A percentile compares a stretch with the other conserved stretches of the same genome.
These are phyloP conservation scores for Yamadazyma mexicana DNA, from an alignment of 1,139 yeast genomes.

Conservation along the genomic window DNA sequence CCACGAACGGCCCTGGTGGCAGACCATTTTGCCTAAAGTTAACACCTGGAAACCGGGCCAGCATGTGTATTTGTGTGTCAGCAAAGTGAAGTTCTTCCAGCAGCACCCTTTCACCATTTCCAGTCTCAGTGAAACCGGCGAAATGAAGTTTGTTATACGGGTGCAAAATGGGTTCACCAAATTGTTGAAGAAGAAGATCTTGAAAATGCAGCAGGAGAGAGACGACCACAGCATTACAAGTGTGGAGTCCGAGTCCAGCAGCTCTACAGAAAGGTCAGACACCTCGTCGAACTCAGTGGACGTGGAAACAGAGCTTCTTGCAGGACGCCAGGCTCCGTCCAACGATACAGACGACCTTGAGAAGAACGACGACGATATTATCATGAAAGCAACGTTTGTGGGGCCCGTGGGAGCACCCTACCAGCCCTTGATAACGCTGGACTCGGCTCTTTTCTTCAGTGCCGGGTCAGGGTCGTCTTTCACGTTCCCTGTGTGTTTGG, in stretches of 20 bases:
- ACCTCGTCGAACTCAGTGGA: conserved; percentile 5
- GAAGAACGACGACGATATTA: conserved; percentile 14
- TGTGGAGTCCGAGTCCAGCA: neutral
- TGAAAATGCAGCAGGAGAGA: conserved; percentile 16
- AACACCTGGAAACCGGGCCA: conserved; percentile 52
- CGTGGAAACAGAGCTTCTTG: conserved; percentile 16
- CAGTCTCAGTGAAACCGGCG: conserved; percentile 36
- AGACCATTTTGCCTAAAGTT: conserved; percentile 32
- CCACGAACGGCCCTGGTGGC: conserved; percentile 28
- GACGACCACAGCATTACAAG: neutral
- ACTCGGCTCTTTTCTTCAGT: conserved; percentile 37
- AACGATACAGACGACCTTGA: conserved; percentile 5
- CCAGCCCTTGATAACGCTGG: conserved; percentile 44
- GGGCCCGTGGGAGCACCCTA: conserved; percentile 49
- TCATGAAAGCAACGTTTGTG: conserved; percentile 33
- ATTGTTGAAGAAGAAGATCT: conserved; percentile 28
- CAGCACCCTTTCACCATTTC: conserved; percentile 52
- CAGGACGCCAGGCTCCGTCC: conserved; percentile 4
- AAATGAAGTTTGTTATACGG: conserved; percentile 40
- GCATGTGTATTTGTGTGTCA: conserved; percentile 42
- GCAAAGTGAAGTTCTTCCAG: conserved; percentile 37
- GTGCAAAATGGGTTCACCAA: conserved; percentile 47
- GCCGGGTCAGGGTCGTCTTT: conserved; percentile 52
- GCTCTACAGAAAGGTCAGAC: neutral
- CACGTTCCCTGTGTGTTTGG: conserved; percentile 45